Evolutionary conservation across 257 asterid species (phyloP).

Genomic region (Asclepias syriaca): DNA sequence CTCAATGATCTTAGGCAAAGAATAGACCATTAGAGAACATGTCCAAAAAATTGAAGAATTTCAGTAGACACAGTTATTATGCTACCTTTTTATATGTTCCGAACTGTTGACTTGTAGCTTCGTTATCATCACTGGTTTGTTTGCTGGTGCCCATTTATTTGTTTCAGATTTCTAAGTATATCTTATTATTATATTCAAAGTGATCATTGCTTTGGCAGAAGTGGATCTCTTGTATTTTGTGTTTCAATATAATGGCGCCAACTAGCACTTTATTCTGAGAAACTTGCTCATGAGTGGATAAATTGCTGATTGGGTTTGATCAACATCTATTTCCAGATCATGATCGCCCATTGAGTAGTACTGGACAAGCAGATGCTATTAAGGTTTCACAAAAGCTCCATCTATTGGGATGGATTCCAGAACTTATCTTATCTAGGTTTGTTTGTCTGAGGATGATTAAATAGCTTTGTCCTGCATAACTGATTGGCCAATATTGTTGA

Average conservation of each 20-base stretch:
- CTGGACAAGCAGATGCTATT: constrained; percentile 76
- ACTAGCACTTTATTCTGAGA: neutral
- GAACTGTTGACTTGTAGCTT: neutral
- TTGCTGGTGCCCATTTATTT: neutral
- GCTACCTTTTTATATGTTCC: neutral
- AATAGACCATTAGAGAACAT: neutral
- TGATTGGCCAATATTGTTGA: neutral
- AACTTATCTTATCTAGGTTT: constrained; percentile 78
- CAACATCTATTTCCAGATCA: constrained; percentile 48
- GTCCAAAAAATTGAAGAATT: neutral
- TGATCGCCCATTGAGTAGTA: constrained; percentile 85
- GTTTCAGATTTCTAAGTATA: neutral
- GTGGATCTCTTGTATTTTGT: neutral
- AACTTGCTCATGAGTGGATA: neutral
- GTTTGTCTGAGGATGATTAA: constrained; percentile 1
- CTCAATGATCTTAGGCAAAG: neutral
- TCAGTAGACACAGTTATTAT: neutral
- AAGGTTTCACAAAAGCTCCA: constrained; percentile 66
- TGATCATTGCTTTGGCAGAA: neutral
- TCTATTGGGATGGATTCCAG: constrained; percentile 85
- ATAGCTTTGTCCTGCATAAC: neutral
- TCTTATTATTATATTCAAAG: neutral
- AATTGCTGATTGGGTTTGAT: neutral
- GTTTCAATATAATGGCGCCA: neutral
- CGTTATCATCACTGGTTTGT: neutral